Base-by-base conservation (phyloP, 345 rosid genomes). In the Eucalyptus melliodora region DNA sequence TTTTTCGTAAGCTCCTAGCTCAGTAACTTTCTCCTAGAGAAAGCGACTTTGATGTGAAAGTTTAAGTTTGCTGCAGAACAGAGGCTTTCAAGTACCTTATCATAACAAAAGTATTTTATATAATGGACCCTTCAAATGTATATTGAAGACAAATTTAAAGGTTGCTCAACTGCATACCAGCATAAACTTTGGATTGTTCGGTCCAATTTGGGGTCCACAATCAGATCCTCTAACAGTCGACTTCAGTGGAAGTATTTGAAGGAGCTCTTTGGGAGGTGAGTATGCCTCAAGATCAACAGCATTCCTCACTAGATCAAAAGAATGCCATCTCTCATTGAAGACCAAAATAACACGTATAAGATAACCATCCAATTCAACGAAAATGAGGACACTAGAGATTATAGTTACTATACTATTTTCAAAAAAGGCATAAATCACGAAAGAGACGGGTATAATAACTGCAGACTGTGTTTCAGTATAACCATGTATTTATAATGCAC, bases 131-230 rank as follows among this genome's bases (percentile, higher is more conserved):
- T 85, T 85, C 50, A 83, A 31, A 44, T 49, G 17, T 45, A 27
- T 27, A 47, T 14, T 34, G 16, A 55, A 77, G 4, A 50, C 34
- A 86, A 47, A 47, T 47, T 4, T 51, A 77, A 69, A 77, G 83
- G 45, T 77, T 77, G 7, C 45, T 19, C 83, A 77, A 37, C 26
- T 77, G 83, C 69, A 62, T 96, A 97, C 98, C 95, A 94, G 91
- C 91, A 91, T 91, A 90, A 98, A 98, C 90, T 95, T 98, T 85
- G 97, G 95, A 94, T 97, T 97, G 82, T 97, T 97, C 24, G 97
- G 99, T 87, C 98, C 99, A 92, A 97, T 97, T 92, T 95, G 99
- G 8, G 97, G 92, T 87, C 98, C 98, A 87, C 92, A 92, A 77
- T 91, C 91, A 5, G 98, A 91, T 82, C 93, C 93, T 92, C 98